Evolutionary conservation across 306 rosid species (phyloP).

Genomic region (Oemleria cerasiformis): DNA sequence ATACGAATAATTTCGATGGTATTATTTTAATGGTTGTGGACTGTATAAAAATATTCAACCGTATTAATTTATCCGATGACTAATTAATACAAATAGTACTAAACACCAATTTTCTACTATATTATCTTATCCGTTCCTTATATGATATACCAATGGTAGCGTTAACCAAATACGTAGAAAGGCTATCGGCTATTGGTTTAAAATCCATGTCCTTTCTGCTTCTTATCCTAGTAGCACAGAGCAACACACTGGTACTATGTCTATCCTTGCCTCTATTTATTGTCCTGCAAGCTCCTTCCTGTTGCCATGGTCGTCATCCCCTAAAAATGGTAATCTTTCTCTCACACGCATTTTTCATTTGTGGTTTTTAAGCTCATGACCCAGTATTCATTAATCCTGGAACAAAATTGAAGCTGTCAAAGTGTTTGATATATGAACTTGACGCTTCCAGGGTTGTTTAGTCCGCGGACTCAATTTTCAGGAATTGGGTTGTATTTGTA

Average conservation of each 20-base stretch:
- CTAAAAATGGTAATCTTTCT: slow-evolving; percentile 34
- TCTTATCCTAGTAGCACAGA: neutral
- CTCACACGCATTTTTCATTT: neutral
- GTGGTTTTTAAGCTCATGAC: neutral
- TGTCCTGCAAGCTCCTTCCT: slow-evolving; percentile 24
- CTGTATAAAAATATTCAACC: no score
- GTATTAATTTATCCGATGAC: no score
- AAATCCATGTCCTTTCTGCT: neutral
- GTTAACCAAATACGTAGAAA: no score
- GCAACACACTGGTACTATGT: neutral
- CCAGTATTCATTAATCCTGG: neutral
- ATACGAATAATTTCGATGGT: no score
- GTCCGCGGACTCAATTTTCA: slow-evolving; percentile 20
- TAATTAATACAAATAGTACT: no score
- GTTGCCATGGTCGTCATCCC: slow-evolving; percentile 21
- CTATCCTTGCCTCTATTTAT: slow-evolving; percentile 37
- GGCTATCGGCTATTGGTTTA: neutral
- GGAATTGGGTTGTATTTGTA: slow-evolving; percentile 29
- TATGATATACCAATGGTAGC: no score
- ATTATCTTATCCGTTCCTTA: no score
- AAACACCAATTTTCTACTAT: no score
- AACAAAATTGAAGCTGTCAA: neutral
- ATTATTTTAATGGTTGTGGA: no score
- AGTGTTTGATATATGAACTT: slow-evolving; percentile 11
- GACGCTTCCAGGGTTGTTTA: slow-evolving; percentile 21